A percentile compares a stretch with the other conserved stretches of the same genome.
phyloP scores from a whole-genome alignment of 441 rosid species.

The Gossypium gossypioides region DNA sequence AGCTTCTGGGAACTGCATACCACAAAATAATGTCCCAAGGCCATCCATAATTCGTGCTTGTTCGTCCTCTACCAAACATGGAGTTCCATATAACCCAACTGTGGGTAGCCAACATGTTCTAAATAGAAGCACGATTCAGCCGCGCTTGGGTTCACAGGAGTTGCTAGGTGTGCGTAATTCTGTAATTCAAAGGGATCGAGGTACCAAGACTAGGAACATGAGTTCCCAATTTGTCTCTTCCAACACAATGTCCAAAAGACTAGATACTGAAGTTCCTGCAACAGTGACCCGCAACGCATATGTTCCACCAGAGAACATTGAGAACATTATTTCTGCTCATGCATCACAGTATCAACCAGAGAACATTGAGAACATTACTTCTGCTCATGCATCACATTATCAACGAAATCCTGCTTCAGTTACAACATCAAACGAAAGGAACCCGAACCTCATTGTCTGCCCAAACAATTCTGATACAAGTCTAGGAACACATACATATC shows the following conservation, averaged over 20 bases:
- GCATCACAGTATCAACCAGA: slow-evolving; percentile 14
- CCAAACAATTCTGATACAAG: slow-evolving; percentile 12
- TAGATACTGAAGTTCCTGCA: slow-evolving; percentile 8
- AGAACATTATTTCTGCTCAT: slow-evolving; percentile 16
- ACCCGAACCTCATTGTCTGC: slow-evolving; percentile 2
- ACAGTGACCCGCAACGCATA: slow-evolving; percentile 10
- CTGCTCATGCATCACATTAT: slow-evolving; percentile 19
- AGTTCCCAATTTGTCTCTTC: slow-evolving; percentile 24
- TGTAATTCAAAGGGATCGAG: slow-evolving; percentile 26
- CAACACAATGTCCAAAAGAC: slow-evolving; percentile 21
- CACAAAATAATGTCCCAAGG: slow-evolving; percentile 14
- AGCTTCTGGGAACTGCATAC: slow-evolving; percentile 4
- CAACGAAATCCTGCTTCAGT: slow-evolving; percentile 15
- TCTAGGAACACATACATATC: slow-evolving; percentile 14
- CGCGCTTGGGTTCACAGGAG: slow-evolving; percentile 16
- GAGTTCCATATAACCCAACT: slow-evolving; percentile 21
- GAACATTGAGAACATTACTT: slow-evolving; percentile 1
- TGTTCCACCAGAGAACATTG: slow-evolving; percentile 19
- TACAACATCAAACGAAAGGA: slow-evolving; percentile 17
- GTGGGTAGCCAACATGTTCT: slow-evolving; percentile 15
- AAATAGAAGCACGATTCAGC: slow-evolving; percentile 19
- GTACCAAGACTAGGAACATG: slow-evolving; percentile 10
- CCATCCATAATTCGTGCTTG: slow-evolving; percentile 28
- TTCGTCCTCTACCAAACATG: slow-evolving; percentile 27
- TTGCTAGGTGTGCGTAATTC: slow-evolving; percentile 22